Conservation (phyloP, 2,329 filamentous ascomycete species). For the Phoma sp. region DNA sequence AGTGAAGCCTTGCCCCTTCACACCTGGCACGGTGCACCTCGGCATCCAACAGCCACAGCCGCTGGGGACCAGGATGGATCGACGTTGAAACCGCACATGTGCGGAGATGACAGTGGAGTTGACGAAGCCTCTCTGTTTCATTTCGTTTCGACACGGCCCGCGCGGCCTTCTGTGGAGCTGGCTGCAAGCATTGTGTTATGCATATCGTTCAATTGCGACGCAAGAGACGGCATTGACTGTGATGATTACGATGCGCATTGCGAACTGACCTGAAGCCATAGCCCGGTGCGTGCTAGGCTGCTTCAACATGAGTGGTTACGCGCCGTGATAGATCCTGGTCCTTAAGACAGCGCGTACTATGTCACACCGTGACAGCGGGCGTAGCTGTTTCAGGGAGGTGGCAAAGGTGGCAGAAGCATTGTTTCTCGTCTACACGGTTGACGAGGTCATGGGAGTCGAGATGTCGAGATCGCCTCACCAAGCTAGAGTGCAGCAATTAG, state of each 20-base stretch:
- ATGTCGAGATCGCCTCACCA: conserved; percentile 1
- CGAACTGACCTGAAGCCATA: background rate
- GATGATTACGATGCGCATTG: background rate
- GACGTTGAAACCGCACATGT: background rate
- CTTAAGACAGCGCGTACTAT: conserved; percentile 5
- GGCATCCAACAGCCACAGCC: conserved; percentile 31
- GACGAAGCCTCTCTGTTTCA: conserved; percentile 9
- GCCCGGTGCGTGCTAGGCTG: background rate
- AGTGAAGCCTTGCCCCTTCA: conserved; percentile 35
- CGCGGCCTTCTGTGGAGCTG: conserved; percentile 6
- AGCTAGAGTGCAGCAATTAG: background rate
- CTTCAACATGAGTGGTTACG: background rate
- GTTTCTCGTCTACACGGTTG: background rate
- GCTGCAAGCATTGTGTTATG: background rate
- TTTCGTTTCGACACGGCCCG: conserved; percentile 10
- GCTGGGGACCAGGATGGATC: conserved; percentile 19
- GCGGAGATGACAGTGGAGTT: conserved; percentile 14
- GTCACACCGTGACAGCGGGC: conserved; percentile 5
- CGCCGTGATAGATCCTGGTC: background rate
- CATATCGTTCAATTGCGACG: background rate
- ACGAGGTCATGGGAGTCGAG: conserved; percentile 4
- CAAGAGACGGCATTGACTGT: background rate
- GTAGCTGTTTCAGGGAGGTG: conserved; percentile 32
- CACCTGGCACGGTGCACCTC: conserved; percentile 35
- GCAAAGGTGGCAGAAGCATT: conserved; percentile 13